Evolutionary conservation across 768 basidiomycete genomes (phyloP).

Genomic region (Collybiopsis confluens): DNA sequence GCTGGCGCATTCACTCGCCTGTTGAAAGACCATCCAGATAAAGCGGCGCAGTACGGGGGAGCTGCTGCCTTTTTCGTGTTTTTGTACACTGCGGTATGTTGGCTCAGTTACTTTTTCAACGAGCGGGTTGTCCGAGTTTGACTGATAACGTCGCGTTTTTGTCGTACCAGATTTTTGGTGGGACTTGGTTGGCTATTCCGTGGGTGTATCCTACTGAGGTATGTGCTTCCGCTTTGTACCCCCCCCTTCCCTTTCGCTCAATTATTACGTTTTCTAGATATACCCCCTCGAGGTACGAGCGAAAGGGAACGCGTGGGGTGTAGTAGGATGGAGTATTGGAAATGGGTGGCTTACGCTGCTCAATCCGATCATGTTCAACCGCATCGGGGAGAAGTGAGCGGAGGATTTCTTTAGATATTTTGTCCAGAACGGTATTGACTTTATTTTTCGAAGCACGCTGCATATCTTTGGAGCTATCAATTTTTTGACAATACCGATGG

Average conservation of each 20-base stretch:
- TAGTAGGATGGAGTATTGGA: constrained; percentile 40
- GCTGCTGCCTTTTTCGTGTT: constrained; percentile 42
- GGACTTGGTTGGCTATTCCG: constrained; percentile 44
- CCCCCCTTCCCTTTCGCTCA: too few species aligned
- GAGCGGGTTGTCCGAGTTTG: too few species aligned
- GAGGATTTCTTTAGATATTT: not conserved
- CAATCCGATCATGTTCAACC: constrained; percentile 41
- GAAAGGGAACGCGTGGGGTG: constrained; percentile 43
- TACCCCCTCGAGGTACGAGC: constrained; percentile 41
- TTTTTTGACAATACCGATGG: constrained; percentile 38
- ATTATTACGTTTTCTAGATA: constrained; percentile 23
- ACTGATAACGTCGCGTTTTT: too few species aligned
- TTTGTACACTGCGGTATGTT: constrained; percentile 31
- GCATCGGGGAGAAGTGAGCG: constrained; percentile 31
- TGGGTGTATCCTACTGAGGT: constrained; percentile 31
- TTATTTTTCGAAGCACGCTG: constrained; percentile 28
- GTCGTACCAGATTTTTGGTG: constrained; percentile 27
- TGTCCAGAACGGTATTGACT: not conserved
- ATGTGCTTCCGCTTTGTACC: not conserved
- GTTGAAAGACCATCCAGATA: constrained; percentile 36
- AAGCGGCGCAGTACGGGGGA: constrained; percentile 34
- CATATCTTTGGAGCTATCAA: constrained; percentile 40
- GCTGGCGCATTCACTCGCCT: constrained; percentile 38
- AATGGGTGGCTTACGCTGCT: constrained; percentile 40
- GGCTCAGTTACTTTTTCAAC: too few species aligned